Conservation (phyloP, 495 filamentous ascomycete species). For the Haplographium delicatum region DNA sequence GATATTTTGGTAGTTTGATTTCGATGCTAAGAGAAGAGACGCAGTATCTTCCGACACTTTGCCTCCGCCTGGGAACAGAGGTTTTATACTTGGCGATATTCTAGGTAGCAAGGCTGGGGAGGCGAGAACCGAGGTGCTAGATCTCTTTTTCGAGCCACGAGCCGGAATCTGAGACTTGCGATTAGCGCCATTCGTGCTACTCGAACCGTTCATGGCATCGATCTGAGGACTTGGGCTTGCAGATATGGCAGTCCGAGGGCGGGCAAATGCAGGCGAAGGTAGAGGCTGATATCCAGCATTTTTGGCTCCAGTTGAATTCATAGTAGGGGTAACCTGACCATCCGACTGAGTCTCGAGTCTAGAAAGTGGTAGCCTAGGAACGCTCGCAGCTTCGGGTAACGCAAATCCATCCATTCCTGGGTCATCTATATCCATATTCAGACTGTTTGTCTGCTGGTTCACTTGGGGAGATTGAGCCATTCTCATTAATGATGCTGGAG, state of each 20-base stretch:
- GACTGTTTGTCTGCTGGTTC: background rate
- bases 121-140: constrained; percentile 71
- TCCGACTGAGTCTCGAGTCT: constrained; percentile 41
- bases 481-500: constrained; percentile 79
- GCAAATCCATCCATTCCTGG: constrained; percentile 23
- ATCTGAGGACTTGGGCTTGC: constrained; percentile 50
- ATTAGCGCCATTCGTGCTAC: constrained; percentile 1
- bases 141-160: constrained; percentile 60
- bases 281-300: constrained; percentile 36
- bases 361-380: constrained; percentile 33
- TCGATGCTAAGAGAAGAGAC: constrained; percentile 80
- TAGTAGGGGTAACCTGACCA: constrained; percentile 29
- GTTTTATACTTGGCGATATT: constrained; percentile 93
- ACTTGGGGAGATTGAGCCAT: constrained; percentile 15
- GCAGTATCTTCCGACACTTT: constrained; percentile 58
- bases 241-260: constrained; percentile 35
- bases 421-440: constrained; percentile 24
- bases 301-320: constrained; percentile 30
- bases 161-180: constrained; percentile 41
- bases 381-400: constrained; percentile 26
- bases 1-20: constrained; percentile 98
- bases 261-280: constrained; percentile 41
- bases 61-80: constrained; percentile 66
- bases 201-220: constrained; percentile 26
- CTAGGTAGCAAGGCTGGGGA: constrained; percentile 81